Percentiles rank a stretch among this genome's conserved stretches.
Evolutionary conservation across 2,329 filamentous ascomycete species (phyloP).

Genomic region (Aspergillus sp.): DNA sequence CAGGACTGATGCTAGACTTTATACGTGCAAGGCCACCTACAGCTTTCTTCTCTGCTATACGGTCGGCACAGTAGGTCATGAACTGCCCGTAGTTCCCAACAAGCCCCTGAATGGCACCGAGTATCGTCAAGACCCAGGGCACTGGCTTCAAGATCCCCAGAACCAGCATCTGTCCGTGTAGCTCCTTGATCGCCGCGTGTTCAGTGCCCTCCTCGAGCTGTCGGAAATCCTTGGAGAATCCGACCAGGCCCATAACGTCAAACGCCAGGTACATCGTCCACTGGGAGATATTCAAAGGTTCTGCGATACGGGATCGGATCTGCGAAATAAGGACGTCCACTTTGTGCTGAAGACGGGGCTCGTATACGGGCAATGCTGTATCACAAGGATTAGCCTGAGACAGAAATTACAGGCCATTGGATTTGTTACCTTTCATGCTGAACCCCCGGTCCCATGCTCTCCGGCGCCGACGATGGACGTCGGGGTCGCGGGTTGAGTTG

Average conservation of each 20-base stretch:
- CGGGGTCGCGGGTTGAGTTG: constrained; percentile 11
- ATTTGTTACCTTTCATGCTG: constrained; percentile 11
- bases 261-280: constrained; percentile 40
- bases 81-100: constrained; percentile 1
- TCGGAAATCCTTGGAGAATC: constrained; percentile 39
- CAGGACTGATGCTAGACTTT: not conserved
- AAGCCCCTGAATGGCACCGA: not conserved
- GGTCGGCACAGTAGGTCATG: not conserved
- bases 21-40: not conserved
- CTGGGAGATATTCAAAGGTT: constrained; percentile 25
- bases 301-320: not conserved
- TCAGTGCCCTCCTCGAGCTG: constrained; percentile 28
- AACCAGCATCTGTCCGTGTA: constrained; percentile 2
- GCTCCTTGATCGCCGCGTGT: constrained; percentile 19
- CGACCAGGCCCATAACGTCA: constrained; percentile 46
- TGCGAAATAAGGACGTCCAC: constrained; percentile 1
- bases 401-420: not conserved
- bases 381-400: not conserved
- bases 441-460: constrained; percentile 14
- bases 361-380: not conserved
- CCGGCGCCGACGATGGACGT: constrained; percentile 13
- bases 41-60: not conserved
- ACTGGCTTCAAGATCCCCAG: not conserved
- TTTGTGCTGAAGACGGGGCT: constrained; percentile 3
- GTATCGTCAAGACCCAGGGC: constrained; percentile 2